Conservation (phyloP, 23 red algal genomes). For the Gracilaria gracilis region DNA sequence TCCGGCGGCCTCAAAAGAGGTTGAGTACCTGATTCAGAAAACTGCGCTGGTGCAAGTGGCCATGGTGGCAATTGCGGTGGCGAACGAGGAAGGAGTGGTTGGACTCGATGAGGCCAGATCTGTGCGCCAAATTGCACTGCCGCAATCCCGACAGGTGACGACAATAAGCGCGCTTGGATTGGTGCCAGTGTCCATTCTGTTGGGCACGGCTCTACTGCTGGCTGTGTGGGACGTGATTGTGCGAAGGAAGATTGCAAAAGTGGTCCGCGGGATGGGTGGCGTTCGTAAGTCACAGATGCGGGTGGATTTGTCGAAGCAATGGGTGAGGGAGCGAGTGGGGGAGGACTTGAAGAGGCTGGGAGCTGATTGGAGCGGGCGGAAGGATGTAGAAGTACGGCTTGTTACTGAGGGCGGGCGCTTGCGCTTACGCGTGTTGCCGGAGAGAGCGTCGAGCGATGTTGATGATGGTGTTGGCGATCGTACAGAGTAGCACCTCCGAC, state of each 20-base stretch:
- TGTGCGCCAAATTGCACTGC: neutral
- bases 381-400: neutral
- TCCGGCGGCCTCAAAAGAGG: neutral
- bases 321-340: neutral
- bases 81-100: conserved; percentile 6
- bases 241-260: neutral
- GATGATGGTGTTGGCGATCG: no score
- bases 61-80: neutral
- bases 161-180: neutral
- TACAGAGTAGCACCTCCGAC: no score
- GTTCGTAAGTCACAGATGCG: neutral
- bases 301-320: neutral
- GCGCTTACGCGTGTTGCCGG: conserved; percentile 4
- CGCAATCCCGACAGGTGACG: neutral
- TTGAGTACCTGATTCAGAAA: neutral
- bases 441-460: no score
- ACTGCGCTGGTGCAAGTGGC: neutral
- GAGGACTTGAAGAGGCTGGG: neutral
- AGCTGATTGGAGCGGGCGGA: neutral
- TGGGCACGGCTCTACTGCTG: neutral
- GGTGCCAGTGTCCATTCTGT: neutral
- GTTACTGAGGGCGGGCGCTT: neutral
- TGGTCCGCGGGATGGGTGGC: no score
- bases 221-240: neutral
- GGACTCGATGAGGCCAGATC: neutral